A percentile compares a stretch with the other conserved stretches of the same genome.
phyloP scores from a whole-genome alignment of 1,284 basidiomycete species.

The Trichosporon coremiiforme region DNA sequence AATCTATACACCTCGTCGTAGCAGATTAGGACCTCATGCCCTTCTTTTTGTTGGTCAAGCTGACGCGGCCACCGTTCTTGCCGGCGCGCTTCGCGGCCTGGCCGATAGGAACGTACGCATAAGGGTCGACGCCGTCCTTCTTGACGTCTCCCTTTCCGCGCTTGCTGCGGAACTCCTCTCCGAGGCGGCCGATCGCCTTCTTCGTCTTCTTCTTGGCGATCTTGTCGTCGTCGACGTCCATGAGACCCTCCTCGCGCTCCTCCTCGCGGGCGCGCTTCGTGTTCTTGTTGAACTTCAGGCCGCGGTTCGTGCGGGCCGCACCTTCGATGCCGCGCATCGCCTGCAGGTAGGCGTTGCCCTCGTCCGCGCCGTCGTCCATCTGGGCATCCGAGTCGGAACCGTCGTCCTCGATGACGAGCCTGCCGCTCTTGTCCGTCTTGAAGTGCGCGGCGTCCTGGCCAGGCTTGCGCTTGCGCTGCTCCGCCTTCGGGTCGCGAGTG shows the following conservation, averaged over 20 bases:
- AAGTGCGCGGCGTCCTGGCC: conserved; percentile 84
- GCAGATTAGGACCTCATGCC: conserved; percentile 43
- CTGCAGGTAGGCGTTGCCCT: conserved; percentile 82
- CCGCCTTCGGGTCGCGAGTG: conserved; percentile 59
- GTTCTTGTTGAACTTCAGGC: conserved; percentile 96
- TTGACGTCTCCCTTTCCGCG: conserved; percentile 91
- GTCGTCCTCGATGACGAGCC: conserved; percentile 76
- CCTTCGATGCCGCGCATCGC: conserved; percentile 78
- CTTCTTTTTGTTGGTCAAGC: conserved; percentile 57
- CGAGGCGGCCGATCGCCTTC: conserved; percentile 61
- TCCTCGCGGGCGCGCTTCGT: conserved; percentile 81
- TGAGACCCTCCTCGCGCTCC: conserved; percentile 59
- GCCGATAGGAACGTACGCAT: conserved; percentile 81
- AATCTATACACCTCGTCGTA: conserved; percentile 1
- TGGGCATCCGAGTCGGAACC: conserved; percentile 54
- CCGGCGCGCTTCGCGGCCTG: conserved; percentile 64
- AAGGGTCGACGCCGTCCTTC: conserved; percentile 80
- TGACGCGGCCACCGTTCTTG: conserved; percentile 39
- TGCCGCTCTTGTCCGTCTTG: conserved; percentile 87
- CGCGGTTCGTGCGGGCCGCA: conserved; percentile 77
- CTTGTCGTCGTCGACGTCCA: conserved; percentile 63
- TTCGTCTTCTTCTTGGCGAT: conserved; percentile 62
- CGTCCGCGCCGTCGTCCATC: conserved; percentile 61
- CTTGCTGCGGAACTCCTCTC: conserved; percentile 76
- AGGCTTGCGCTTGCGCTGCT: conserved; percentile 63